These are phyloP conservation scores for Saprolegnia parasitica DNA, from an alignment of 352 stramenopile species.

Conservation along the genomic window DNA sequence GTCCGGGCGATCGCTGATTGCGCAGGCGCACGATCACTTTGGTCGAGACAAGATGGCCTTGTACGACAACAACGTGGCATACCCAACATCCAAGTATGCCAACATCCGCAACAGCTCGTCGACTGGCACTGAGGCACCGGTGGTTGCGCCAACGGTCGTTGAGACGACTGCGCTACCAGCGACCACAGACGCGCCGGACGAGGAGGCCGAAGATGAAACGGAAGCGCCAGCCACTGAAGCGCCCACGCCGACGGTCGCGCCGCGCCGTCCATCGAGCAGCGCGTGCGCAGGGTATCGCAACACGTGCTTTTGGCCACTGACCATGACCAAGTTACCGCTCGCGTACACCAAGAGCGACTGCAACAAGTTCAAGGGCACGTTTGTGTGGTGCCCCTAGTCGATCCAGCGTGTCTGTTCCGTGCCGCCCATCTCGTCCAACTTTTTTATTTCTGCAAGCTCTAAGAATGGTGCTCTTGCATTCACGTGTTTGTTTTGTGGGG, in stretches of 20 bases:
- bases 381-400: slow-evolving; percentile 11
- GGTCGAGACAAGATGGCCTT: slow-evolving; percentile 16
- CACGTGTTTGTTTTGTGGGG: no score
- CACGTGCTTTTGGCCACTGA: slow-evolving; percentile 12
- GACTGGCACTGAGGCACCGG: no score
- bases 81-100: slow-evolving; percentile 12
- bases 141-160: no score
- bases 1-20: background rate
- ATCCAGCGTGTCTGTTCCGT: no score
- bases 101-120: slow-evolving; percentile 13
- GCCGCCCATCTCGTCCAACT: no score
- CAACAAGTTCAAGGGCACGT: background rate
- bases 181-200: background rate
- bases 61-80: slow-evolving; percentile 14
- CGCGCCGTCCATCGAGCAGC: background rate
- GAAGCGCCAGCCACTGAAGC: background rate
- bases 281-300: background rate
- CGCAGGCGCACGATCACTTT: slow-evolving; percentile 8
- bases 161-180: background rate
- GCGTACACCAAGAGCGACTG: background rate
- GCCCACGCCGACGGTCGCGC: background rate
- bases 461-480: no score
- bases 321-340: background rate
- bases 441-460: no score
- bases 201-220: no score